Conservation (phyloP, 345 rosid species). For the Eucalyptus tenuipes region DNA sequence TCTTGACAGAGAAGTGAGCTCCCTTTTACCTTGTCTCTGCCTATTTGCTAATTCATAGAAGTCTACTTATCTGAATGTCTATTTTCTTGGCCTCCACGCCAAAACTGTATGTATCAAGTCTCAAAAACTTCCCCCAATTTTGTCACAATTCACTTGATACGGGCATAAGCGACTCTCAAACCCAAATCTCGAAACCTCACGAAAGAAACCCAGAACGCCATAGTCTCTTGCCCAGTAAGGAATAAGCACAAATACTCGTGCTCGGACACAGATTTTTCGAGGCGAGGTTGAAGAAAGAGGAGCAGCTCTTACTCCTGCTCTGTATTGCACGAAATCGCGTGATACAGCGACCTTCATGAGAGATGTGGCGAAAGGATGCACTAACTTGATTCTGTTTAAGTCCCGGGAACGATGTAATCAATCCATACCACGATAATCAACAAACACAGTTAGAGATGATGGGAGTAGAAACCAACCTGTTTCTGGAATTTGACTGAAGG, state of each 20-base stretch:
- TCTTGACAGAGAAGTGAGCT: background rate
- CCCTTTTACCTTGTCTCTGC: background rate
- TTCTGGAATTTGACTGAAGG: too few relatives aligned
- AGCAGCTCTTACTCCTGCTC: background rate
- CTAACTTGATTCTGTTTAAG: background rate
- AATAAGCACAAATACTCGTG: background rate
- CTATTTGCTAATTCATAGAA: background rate
- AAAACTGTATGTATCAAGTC: background rate
- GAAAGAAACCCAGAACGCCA: background rate
- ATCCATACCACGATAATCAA: background rate
- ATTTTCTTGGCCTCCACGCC: background rate
- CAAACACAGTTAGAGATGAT: too few relatives aligned
- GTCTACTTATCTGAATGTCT: background rate
- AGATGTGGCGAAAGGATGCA: background rate
- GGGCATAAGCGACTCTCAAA: background rate
- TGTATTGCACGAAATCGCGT: background rate
- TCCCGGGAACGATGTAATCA: background rate
- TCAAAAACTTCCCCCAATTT: accelerated
- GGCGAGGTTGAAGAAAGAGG: background rate
- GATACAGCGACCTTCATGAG: background rate
- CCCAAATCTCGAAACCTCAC: background rate
- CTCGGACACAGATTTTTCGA: background rate
- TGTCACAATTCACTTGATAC: background rate
- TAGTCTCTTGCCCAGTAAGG: background rate
- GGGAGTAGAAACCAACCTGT: too few relatives aligned